Percentiles rank a stretch among this genome's conserved stretches.
phyloP scores from a whole-genome alignment of 1,284 basidiomycete genomes.

The Nidula niveotomentosa region DNA sequence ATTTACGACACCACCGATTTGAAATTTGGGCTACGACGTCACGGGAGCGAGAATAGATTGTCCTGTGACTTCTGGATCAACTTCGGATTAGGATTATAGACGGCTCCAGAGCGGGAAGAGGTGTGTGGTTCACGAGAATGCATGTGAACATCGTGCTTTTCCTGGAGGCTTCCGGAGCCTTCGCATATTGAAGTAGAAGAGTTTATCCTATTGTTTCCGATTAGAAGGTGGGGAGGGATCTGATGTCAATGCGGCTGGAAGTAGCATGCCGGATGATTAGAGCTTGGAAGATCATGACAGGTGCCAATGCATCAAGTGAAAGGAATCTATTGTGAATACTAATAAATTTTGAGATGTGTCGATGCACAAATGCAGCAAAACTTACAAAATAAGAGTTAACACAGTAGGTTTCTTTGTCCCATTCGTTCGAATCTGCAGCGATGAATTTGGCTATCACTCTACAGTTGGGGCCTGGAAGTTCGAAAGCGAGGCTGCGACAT shows the following conservation, averaged over 20 bases:
- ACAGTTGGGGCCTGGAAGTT: no score
- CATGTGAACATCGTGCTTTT: conserved; percentile 1
- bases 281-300: background rate
- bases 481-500: no score
- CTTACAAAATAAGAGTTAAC: no score
- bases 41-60: conserved; percentile 7
- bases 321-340: background rate
- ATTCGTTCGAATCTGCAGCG: no score
- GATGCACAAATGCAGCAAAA: no score
- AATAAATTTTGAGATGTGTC: background rate
- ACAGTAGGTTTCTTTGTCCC: no score
- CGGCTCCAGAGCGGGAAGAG: background rate
- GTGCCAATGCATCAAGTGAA: background rate
- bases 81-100: conserved; percentile 1
- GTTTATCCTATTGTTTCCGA: background rate
- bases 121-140: background rate
- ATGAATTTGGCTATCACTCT: no score
- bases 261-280: background rate
- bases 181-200: background rate
- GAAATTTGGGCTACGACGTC: background rate
- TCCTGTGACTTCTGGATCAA: conserved; percentile 7
- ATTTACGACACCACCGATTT: background rate
- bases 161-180: background rate
- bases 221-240: background rate
- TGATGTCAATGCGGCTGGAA: background rate